Conservation (phyloP, 2,329 filamentous ascomycete species). For the Dactylonectria macrodidyma region DNA sequence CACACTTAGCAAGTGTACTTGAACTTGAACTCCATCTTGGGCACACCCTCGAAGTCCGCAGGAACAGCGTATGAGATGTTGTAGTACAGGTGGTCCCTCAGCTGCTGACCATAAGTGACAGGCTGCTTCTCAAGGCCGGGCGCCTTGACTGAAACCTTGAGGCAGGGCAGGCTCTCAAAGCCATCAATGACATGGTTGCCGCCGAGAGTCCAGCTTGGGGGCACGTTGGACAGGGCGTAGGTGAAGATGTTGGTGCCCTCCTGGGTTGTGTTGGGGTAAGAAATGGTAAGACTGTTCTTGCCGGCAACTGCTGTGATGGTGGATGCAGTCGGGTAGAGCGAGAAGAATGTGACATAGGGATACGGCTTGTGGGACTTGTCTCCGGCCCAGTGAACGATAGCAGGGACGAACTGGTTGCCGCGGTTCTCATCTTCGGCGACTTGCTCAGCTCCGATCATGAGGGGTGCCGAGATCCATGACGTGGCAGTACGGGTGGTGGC, state of each 20-base stretch:
- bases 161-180: slow-evolving; percentile 56
- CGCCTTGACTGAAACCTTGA: slow-evolving; percentile 56
- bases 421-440: slow-evolving; percentile 55
- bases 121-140: slow-evolving; percentile 54
- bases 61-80: slow-evolving; percentile 64
- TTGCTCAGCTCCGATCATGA: slow-evolving; percentile 60
- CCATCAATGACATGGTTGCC: slow-evolving; percentile 49
- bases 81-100: slow-evolving; percentile 60
- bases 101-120: slow-evolving; percentile 53
- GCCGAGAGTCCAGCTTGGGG: slow-evolving; percentile 55
- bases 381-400: slow-evolving; percentile 62
- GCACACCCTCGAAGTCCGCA: slow-evolving; percentile 54
- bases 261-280: slow-evolving; percentile 59
- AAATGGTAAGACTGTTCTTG: slow-evolving; percentile 50
- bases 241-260: slow-evolving; percentile 57
- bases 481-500: slow-evolving; percentile 50
- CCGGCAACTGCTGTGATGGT: slow-evolving; percentile 58
- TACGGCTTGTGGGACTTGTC: slow-evolving; percentile 56
- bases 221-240: slow-evolving; percentile 56
- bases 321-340: slow-evolving; percentile 59
- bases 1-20: slow-evolving; percentile 47
- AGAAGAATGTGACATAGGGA: slow-evolving; percentile 58
- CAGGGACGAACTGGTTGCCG: slow-evolving; percentile 59
- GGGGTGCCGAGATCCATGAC: slow-evolving; percentile 58
- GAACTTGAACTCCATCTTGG: slow-evolving; percentile 54